Percentiles rank a stretch among this genome's conserved stretches.
phyloP scores from a whole-genome alignment of 768 basidiomycete species.

The Phlebiopsis flavidoalba region DNA sequence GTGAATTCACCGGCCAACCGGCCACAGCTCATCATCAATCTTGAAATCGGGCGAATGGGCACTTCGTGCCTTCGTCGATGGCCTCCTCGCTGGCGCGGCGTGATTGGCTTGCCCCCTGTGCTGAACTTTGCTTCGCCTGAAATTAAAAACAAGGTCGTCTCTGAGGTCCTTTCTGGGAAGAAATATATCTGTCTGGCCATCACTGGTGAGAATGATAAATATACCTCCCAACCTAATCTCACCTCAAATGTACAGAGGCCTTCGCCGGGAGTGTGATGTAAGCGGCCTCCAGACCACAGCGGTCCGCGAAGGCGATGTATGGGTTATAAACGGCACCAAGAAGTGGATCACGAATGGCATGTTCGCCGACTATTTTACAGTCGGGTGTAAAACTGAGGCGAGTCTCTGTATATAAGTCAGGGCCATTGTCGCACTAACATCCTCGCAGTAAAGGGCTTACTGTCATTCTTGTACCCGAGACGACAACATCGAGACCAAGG shows the following conservation, averaged over 20 bases:
- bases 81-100: conserved; percentile 73
- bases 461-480: conserved; percentile 70
- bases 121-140: conserved; percentile 83
- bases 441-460: conserved; percentile 58
- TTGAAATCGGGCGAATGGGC: conserved; percentile 79
- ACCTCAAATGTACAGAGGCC: conserved; percentile 46
- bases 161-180: conserved; percentile 69
- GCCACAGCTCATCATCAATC: conserved; percentile 65
- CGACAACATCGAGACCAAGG: conserved; percentile 74
- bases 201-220: conserved; percentile 28
- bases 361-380: conserved; percentile 83
- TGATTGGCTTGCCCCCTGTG: conserved; percentile 87
- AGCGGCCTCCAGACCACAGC: conserved; percentile 83
- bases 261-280: conserved; percentile 88
- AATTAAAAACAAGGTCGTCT: conserved; percentile 63
- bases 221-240: not conserved
- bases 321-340: conserved; percentile 91
- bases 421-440: not conserved
- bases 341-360: conserved; percentile 95
- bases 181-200: conserved; percentile 90
- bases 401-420: conserved; percentile 2
- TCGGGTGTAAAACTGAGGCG: conserved; percentile 69
- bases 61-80: conserved; percentile 79
- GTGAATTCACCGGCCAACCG: not conserved
- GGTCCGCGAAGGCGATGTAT: conserved; percentile 76